Percentiles rank a stretch among this genome's conserved stretches.
Evolutionary conservation across 371 early-diverging fungal species (phyloP).

Genomic region (Syncephalastrum sp.): DNA sequence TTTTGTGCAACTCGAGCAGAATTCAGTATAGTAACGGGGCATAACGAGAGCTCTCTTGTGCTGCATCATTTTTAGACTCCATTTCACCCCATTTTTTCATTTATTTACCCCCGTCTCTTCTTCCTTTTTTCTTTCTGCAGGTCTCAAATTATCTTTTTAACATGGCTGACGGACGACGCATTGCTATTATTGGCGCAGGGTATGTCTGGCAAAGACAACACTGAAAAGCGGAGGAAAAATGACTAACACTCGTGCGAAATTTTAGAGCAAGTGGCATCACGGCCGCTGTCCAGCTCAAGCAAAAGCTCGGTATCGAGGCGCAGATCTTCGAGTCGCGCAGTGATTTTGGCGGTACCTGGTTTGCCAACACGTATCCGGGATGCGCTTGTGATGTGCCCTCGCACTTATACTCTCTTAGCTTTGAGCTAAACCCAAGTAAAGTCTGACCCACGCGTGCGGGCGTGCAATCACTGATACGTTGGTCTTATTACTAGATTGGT

Average conservation of each 20-base stretch:
- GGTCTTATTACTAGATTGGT: conserved; percentile 45
- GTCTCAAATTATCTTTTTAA: too few species aligned
- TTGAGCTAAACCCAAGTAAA: conserved; percentile 47
- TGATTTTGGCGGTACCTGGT: conserved; percentile 64
- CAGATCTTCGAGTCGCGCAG: conserved; percentile 52
- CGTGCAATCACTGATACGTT: not conserved
- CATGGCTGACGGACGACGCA: conserved; percentile 16
- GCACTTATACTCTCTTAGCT: conserved; percentile 52
- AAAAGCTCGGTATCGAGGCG: conserved; percentile 42
- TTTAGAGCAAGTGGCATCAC: conserved; percentile 54
- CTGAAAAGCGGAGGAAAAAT: not conserved
- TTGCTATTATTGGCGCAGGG: conserved; percentile 26
- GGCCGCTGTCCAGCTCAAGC: conserved; percentile 54
- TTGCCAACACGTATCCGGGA: conserved; percentile 57
- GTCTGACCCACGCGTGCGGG: too few species aligned
- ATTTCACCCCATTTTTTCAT: too few species aligned
- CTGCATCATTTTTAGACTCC: too few species aligned
- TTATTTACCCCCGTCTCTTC: too few species aligned
- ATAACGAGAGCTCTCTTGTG: too few species aligned
- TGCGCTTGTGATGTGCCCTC: conserved; percentile 59
- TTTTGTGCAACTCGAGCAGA: too few species aligned
- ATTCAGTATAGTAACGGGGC: too few species aligned
- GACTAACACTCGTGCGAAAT: not conserved
- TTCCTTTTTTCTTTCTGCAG: too few species aligned
- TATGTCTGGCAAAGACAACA: not conserved